Evolutionary conservation across 1,139 yeast species (phyloP).

Genomic region (Candida glucosophila): DNA sequence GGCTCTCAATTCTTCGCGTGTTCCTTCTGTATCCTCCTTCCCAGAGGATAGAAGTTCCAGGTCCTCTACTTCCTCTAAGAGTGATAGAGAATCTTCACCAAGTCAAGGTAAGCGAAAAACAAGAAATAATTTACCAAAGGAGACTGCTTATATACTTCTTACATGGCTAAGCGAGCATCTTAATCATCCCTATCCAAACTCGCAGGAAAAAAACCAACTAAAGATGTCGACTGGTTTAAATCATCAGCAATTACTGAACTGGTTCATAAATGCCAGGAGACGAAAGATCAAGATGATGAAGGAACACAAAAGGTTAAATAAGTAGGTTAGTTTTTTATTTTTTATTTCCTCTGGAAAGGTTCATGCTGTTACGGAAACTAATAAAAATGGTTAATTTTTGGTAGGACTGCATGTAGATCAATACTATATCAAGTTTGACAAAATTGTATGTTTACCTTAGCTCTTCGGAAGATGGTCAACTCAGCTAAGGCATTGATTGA

Average conservation of each 20-base stretch:
- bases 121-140: slow-evolving; percentile 79
- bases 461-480: background rate
- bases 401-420: too few species aligned
- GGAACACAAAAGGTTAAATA: slow-evolving; percentile 19
- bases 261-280: slow-evolving; percentile 95
- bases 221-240: slow-evolving; percentile 80
- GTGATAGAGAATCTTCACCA: background rate
- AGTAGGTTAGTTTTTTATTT: background rate
- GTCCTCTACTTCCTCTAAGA: too few species aligned
- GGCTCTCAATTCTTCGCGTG: too few species aligned
- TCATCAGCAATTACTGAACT: slow-evolving; percentile 84
- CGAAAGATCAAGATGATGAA: slow-evolving; percentile 55
- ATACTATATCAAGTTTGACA: too few species aligned
- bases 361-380: too few species aligned
- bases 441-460: too few species aligned
- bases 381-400: too few species aligned
- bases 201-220: slow-evolving; percentile 76
- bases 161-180: slow-evolving; percentile 81
- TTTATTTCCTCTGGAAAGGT: too few species aligned
- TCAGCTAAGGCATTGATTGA: slow-evolving; percentile 20
- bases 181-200: slow-evolving; percentile 91
- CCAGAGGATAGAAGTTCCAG: too few species aligned
- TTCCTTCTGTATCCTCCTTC: too few species aligned
- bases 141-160: slow-evolving; percentile 72
- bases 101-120: slow-evolving; percentile 37